Percentiles rank a stretch among this genome's conserved stretches.
phyloP scores from a whole-genome alignment of 2,329 filamentous ascomycete species.

The Trichoderma brevicompactum region DNA sequence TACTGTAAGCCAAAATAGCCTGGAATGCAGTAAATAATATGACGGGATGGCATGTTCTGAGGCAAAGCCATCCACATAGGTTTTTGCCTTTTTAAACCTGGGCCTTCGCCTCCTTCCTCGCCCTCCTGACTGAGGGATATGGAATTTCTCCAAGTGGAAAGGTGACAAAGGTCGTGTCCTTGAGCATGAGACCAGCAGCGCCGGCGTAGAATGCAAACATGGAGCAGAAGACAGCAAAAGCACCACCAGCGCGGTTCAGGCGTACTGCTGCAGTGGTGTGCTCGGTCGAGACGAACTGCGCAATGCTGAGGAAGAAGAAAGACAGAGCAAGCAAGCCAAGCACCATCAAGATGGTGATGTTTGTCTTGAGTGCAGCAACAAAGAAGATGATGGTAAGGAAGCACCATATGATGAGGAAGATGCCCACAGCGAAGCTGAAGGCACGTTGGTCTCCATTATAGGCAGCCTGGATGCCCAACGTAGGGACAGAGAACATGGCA shows the following conservation, averaged over 20 bases:
- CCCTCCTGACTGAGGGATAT: conserved; percentile 8
- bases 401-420: conserved; percentile 64
- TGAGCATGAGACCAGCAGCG: conserved; percentile 47
- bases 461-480: conserved; percentile 54
- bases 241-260: conserved; percentile 50
- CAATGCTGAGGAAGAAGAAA: conserved; percentile 63
- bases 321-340: conserved; percentile 63
- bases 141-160: conserved; percentile 47
- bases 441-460: conserved; percentile 47
- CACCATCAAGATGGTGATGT: conserved; percentile 60
- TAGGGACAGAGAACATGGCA: conserved; percentile 58
- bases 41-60: neutral
- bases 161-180: conserved; percentile 48
- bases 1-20: neutral
- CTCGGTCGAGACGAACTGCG: conserved; percentile 54
- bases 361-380: conserved; percentile 60
- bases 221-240: conserved; percentile 45
- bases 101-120: neutral
- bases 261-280: conserved; percentile 46
- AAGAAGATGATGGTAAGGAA: conserved; percentile 62
- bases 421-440: conserved; percentile 57
- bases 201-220: conserved; percentile 48
- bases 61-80: neutral
- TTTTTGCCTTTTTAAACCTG: neutral
- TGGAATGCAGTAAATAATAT: neutral